Evolutionary conservation across 2,329 filamentous ascomycete genomes (phyloP).

Genomic region (Nannizzia gypsea): DNA sequence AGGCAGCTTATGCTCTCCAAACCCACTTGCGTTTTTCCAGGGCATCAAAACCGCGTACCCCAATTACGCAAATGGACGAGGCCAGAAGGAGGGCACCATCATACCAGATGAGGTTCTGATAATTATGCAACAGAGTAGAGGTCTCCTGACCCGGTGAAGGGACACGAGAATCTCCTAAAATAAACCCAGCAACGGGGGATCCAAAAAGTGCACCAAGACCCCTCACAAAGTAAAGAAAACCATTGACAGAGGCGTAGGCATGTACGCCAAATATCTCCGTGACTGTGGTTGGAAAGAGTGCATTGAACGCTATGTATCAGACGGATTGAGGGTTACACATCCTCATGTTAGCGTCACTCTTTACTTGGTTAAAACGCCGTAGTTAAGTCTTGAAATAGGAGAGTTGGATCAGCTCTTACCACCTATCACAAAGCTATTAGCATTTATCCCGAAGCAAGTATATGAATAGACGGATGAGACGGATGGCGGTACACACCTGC

Average conservation of each 20-base stretch:
- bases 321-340: not conserved
- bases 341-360: not conserved
- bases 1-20: slow-evolving; percentile 8
- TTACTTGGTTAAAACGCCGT: not conserved
- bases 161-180: slow-evolving; percentile 11
- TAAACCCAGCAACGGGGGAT: slow-evolving; percentile 25
- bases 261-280: slow-evolving; percentile 31
- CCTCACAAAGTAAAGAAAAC: slow-evolving; percentile 30
- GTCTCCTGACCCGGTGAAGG: slow-evolving; percentile 5
- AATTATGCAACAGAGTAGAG: slow-evolving; percentile 4
- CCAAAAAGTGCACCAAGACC: slow-evolving; percentile 29
- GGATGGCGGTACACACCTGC: slow-evolving; percentile 5
- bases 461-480: no score
- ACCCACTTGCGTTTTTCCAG: slow-evolving; percentile 16
- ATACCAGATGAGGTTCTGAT: slow-evolving; percentile 17
- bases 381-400: not conserved
- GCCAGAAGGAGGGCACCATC: slow-evolving; percentile 18
- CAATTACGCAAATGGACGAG: slow-evolving; percentile 17
- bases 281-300: slow-evolving; percentile 30
- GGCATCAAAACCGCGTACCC: slow-evolving; percentile 17
- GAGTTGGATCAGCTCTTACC: not conserved
- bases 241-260: slow-evolving; percentile 29
- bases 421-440: not conserved
- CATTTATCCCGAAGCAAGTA: not conserved
- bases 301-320: slow-evolving; percentile 10